phyloP scores from a whole-genome alignment of 139 green algal genomes.

The Volvox africanus region DNA sequence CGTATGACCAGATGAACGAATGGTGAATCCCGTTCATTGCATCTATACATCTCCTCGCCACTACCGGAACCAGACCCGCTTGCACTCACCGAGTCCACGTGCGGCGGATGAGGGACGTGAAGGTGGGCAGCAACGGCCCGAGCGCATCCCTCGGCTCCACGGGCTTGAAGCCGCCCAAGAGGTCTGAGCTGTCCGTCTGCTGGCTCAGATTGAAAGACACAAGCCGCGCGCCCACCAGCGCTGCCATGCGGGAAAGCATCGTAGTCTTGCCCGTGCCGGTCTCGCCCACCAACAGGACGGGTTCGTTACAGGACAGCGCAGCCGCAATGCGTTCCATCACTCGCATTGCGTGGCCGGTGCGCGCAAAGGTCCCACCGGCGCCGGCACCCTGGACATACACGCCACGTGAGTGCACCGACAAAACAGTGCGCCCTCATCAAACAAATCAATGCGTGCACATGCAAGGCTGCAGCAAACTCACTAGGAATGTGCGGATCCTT shows the following conservation, averaged over 20 bases:
- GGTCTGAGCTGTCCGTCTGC: constrained; percentile 95
- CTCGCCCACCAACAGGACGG: constrained; percentile 98
- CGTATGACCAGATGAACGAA: no score
- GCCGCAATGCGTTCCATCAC: constrained; percentile 91
- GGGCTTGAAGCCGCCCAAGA: constrained; percentile 97
- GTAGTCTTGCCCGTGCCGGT: constrained; percentile 99
- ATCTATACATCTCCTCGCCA: no score
- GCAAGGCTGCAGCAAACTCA: no score
- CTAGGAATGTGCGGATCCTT: no score
- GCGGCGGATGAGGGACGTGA: constrained; percentile 74
- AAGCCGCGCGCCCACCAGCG: constrained; percentile 78
- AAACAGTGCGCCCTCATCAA: no score
- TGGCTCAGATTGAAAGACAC: constrained; percentile 97
- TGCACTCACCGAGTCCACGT: constrained; percentile 73
- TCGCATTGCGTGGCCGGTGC: constrained; percentile 87
- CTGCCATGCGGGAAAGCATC: constrained; percentile 85
- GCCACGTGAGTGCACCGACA: no score
- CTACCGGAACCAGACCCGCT: background rate
- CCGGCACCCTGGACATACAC: background rate
- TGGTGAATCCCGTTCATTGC: no score
- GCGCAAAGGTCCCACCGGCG: constrained; percentile 76
- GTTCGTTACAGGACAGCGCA: constrained; percentile 77
- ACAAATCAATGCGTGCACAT: no score
- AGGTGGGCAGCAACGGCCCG: constrained; percentile 78
- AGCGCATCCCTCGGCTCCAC: constrained; percentile 84